A percentile compares a stretch with the other conserved stretches of the same genome.
These are phyloP conservation scores for Aureobasidium pullulans DNA, from an alignment of 2,329 filamentous ascomycete species.

Conservation along the genomic window DNA sequence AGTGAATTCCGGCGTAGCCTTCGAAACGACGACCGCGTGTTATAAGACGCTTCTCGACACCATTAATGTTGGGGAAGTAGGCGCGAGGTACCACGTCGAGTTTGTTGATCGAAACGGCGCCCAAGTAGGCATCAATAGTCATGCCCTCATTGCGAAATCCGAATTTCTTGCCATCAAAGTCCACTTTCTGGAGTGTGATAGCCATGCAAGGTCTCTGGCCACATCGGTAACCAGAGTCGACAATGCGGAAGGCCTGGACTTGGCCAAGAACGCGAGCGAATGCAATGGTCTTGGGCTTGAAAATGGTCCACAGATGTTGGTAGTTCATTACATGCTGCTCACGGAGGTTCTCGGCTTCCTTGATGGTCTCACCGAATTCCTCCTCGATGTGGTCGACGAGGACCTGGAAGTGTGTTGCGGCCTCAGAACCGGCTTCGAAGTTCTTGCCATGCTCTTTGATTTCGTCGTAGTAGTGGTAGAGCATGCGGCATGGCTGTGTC, in stretches of 20 bases:
- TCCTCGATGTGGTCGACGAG: conserved; percentile 26
- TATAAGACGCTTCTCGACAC: conserved; percentile 18
- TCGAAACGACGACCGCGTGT: conserved; percentile 23
- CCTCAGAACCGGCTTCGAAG: conserved; percentile 23
- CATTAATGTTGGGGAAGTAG: conserved; percentile 17
- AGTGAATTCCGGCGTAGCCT: conserved; percentile 23
- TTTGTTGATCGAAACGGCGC: conserved; percentile 19
- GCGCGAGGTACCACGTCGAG: conserved; percentile 22
- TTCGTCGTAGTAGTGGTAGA: conserved; percentile 24
- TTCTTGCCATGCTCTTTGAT: conserved; percentile 19
- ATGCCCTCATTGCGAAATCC: conserved; percentile 18
- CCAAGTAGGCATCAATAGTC: conserved; percentile 19
- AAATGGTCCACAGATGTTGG: conserved; percentile 38
- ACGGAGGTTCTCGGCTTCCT: conserved; percentile 23
- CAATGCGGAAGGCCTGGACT: conserved; percentile 24
- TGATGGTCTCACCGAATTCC: conserved; percentile 23
- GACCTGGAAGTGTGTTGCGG: conserved; percentile 26
- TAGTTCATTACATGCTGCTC: conserved; percentile 28
- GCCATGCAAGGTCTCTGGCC: conserved; percentile 21
- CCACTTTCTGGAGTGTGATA: conserved; percentile 25
- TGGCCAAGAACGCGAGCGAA: conserved; percentile 25
- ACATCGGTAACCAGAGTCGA: conserved; percentile 23
- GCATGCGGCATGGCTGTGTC: conserved; percentile 22
- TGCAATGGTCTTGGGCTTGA: conserved; percentile 29
- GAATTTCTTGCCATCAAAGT: conserved; percentile 28